phyloP scores from a whole-genome alignment of 768 basidiomycete species.

The Pseudohyphozyma bogoriensis region DNA sequence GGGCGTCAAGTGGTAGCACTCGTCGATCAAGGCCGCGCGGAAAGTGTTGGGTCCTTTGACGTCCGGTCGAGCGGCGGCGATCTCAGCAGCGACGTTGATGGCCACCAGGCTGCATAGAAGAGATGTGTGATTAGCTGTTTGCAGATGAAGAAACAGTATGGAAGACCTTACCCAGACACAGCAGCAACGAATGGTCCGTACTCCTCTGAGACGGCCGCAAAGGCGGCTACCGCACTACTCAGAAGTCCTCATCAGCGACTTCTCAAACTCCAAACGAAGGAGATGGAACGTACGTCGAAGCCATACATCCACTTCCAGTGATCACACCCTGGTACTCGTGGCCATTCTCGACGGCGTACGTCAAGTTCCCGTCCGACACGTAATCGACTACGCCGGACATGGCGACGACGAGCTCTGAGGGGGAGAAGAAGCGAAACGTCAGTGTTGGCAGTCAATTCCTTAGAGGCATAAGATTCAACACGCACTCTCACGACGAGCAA shows the following conservation, averaged over 20 bases:
- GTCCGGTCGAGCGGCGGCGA: slow-evolving; percentile 46
- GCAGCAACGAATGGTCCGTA: slow-evolving; percentile 50
- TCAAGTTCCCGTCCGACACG: slow-evolving; percentile 65
- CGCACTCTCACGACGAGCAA: slow-evolving; percentile 45
- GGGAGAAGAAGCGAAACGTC: slow-evolving; percentile 45
- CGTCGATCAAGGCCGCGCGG: slow-evolving; percentile 55
- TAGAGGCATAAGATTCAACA: too few species aligned
- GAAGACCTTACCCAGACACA: slow-evolving; percentile 57
- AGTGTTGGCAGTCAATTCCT: too few species aligned
- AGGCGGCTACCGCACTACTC: slow-evolving; percentile 59
- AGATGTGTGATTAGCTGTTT: neutral
- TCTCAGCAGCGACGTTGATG: slow-evolving; percentile 54
- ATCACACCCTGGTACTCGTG: slow-evolving; percentile 61
- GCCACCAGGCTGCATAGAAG: slow-evolving; percentile 39
- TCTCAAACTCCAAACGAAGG: slow-evolving; percentile 47
- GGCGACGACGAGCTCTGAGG: slow-evolving; percentile 65
- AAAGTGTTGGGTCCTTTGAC: slow-evolving; percentile 59
- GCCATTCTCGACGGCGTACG: slow-evolving; percentile 66
- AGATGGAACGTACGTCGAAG: slow-evolving; percentile 10
- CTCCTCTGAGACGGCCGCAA: slow-evolving; percentile 39
- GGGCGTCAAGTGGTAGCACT: slow-evolving; percentile 43
- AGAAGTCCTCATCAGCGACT: slow-evolving; percentile 60
- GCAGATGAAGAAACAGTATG: neutral
- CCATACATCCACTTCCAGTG: slow-evolving; percentile 62
- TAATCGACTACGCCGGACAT: slow-evolving; percentile 73